Conservation (phyloP, 129 eudicot species). For the Tagetes erecta region DNA sequence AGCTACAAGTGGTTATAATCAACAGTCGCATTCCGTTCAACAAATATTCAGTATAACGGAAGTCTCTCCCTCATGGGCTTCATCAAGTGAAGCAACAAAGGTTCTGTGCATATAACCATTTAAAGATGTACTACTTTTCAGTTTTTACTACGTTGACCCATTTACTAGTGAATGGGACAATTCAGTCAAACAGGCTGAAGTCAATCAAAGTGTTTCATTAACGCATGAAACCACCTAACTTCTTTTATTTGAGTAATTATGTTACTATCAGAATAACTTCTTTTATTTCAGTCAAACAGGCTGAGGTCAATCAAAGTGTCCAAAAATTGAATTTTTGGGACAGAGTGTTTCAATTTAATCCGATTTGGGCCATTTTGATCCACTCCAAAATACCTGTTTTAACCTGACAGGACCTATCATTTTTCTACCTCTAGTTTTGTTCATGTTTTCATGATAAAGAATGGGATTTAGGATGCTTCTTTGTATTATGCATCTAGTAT, state of each 20-base stretch:
- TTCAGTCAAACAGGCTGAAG: not conserved
- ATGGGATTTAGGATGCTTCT: not conserved
- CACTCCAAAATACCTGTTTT: not conserved
- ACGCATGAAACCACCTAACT: not conserved
- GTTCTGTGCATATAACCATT: slow-evolving; percentile 37
- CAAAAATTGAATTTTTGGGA: not conserved
- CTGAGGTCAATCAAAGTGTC: no score
- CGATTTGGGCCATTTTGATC: not conserved
- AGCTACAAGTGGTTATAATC: slow-evolving; percentile 35
- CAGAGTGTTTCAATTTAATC: not conserved
- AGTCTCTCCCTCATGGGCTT: slow-evolving; percentile 84
- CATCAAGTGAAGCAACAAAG: slow-evolving; percentile 84
- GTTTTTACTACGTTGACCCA: not conserved
- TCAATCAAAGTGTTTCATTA: not conserved
- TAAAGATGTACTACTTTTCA: not conserved
- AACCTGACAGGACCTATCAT: not conserved
- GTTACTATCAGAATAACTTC: not conserved
- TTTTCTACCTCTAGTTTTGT: not conserved
- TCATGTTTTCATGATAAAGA: not conserved
- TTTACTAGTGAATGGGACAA: not conserved
- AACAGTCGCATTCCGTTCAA: slow-evolving; percentile 33
- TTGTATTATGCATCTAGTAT: not conserved
- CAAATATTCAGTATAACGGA: slow-evolving; percentile 74
- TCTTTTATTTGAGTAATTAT: not conserved
- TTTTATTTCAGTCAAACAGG: no score